phyloP scores from a whole-genome alignment of 805 yeast genomes.

The Sugiyamaella lignohabitans region DNA sequence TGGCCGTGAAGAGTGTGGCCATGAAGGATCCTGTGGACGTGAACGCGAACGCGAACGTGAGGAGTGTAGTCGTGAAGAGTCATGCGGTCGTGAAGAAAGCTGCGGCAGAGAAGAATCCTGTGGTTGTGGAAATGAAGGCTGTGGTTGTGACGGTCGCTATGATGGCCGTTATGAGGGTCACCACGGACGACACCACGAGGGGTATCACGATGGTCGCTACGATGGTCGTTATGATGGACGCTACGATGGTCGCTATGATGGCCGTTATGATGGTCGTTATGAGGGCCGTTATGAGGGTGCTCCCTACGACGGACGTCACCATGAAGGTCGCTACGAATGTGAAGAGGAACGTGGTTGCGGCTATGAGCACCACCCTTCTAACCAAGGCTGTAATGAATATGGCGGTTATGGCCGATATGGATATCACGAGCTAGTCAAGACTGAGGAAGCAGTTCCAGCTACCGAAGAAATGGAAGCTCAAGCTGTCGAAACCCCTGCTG shows the following conservation, averaged over 20 bases:
- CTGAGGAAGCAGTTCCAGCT: background rate
- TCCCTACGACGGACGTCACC: no score
- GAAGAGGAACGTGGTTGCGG: background rate
- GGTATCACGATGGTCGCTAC: no score
- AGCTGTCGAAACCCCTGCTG: background rate
- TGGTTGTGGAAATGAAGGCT: background rate
- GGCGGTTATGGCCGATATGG: slow-evolving; percentile 5
- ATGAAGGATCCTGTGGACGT: background rate
- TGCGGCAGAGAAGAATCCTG: background rate
- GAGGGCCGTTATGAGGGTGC: slow-evolving; percentile 1
- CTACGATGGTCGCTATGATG: slow-evolving; percentile 3
- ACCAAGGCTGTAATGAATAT: background rate
- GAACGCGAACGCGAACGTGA: background rate
- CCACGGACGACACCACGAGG: no score
- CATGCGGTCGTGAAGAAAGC: background rate
- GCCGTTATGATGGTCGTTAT: slow-evolving; percentile 4
- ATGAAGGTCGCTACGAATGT: background rate
- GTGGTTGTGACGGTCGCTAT: slow-evolving; percentile 6
- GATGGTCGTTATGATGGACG: no score
- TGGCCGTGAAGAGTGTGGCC: background rate
- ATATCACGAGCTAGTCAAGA: no score
- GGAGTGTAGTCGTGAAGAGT: background rate
- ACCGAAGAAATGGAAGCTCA: background rate
- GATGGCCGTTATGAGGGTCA: slow-evolving; percentile 2
- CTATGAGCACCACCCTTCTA: no score